Evolutionary conservation across 2,329 filamentous ascomycete species (phyloP), one percentile per base, ranked within the genome.

Genomic region (Stemphylium vesicarium): DNA sequence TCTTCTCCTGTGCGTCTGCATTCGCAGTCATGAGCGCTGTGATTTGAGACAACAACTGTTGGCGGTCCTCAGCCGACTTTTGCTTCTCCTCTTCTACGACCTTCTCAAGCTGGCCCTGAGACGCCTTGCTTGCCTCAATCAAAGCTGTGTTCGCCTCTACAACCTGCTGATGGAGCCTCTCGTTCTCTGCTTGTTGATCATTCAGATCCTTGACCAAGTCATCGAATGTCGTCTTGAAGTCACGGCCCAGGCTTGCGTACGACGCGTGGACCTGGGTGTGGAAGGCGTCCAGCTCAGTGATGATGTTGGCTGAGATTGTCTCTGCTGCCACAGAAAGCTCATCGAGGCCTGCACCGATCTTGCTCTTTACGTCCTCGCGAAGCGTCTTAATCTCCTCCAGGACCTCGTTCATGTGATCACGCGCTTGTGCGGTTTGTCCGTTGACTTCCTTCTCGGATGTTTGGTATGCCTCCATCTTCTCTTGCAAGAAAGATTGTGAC

Each of bases 301-400:
- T 85, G 42, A 98, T 93, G 65, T 96, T 94, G 11, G 88, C 90
- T 0, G 92, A 92, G 59, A 98, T 97, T 50, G 89, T 88, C 76
- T 94, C 91, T 1, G 94, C 92, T 9, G 93, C 92, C 10, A 84
- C 84, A 2, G 92, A 92, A 18, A 98, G 86, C 22, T 91, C 88
- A 66, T 91, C 88, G 38, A 98, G 81, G 8, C 93, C 94, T 69
- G 92, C 88, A 2, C 91, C 91, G 42, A 98, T 91, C 58, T 89
- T 89, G 43, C 85, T 81, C 79, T 97, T 97, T 46, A 98, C 91
- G 48, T 91, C 88, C 72, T 96, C 90, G 18, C 94, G 86, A 20
- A 98, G 82, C n/a, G 85, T 86, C 72, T 93, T 93, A 73, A 98
- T 96, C 72, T 96, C 94, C 67, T 95, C 91, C 9, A 99, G 82